Evolutionary conservation across 371 early-diverging fungal genomes (phyloP), one percentile per base, ranked within the genome.

Genomic region (Mucor saturninus): DNA sequence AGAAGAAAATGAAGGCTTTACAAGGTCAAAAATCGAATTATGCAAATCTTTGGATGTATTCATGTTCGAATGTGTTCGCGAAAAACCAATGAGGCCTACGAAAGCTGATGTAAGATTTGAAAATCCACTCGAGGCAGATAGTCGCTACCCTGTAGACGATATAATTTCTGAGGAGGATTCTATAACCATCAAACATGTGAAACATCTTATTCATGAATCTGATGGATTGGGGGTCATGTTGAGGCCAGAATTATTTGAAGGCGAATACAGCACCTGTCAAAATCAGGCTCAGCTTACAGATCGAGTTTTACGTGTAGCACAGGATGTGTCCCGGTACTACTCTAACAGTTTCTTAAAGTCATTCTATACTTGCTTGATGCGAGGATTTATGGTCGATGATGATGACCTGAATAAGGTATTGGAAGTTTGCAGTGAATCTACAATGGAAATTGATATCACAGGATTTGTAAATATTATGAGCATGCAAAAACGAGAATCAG

Each of bases 401-500:
- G 65, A 72, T 0, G 91, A 91, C 63, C 63, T 93, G 29, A 74
- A 68, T 14, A 85, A 80, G 54, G 86, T 85, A 0, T 56, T 87
- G 31, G 77, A 79, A 13, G 72, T 84, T 3, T 90, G 91, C 54
- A 75, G 81, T 31, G 84, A 89, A 51, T 80, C 85, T 0, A 62
- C 70, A 5, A 82, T 91, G 64, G 86, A 89, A 32, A 84, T 93
- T 42, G 88, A 91, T 71, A 82, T 91, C 13, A 91, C 93, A 1
- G 84, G 77, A 1, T 91, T 87, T 69, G 64, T 93, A 5, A 90
- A 91, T 62, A 84, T 85, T 0, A 74, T 82, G 65, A 74, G 83
- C 9, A 76, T 81, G 56, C 79, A 77, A 50, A 65, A 77, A 40
- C 71, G 77, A 29, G 61, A 70, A 14, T 73, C 72, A 2, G 53